Evolutionary conservation across 305 asterid genomes (phyloP), one percentile per base, ranked within the genome.

Genomic region (Fraxinus ornus): DNA sequence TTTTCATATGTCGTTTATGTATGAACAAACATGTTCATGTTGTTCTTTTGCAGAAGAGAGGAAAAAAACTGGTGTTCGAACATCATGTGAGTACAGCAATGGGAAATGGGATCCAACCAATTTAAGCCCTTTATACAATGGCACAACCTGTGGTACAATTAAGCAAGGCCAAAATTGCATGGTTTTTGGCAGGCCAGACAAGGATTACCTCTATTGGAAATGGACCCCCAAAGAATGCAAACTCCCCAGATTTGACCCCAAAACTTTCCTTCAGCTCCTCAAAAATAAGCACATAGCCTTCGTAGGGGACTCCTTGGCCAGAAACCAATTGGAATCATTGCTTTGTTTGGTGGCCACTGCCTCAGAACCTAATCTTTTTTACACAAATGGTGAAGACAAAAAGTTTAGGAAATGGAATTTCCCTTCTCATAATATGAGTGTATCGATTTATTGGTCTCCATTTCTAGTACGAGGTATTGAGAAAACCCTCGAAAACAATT

Each of bases 381-480:
- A 86, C 84, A 75, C 87, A 1, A 62, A 74, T 15, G 95, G 97
- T 9, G 94, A 88, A 7, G 97, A 90, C 22, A 85, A 90, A 78
- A 91, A 85, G 92, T 92, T 92, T 86, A 83, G 98, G 4, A 90
- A 86, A 84, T 95, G 98, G 98, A 22, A 75, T 2, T 72, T 95
- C 62, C 86, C 86, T 70, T 84, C 92, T 0, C 85, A 90, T 64
- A 90, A 89, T 60, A 44, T 87, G 24, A 91, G 70, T 24, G 78
- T 92, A 2, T 93, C 98, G 0, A 84, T 89, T 13, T 93, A 93
- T 44, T 95, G 98, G 98, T 95, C 98, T 8, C 98, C 98, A 0
- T 95, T 95, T 84, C 85, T 95, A 3, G 98, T 92, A 0, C 87
- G 89, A 76, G 98, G 98, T 44, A 7, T 87, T 12, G 95, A 93